Evolutionary conservation across 75 land plant species (phyloP).

Genomic region (Chamaecyparis obtusa): DNA sequence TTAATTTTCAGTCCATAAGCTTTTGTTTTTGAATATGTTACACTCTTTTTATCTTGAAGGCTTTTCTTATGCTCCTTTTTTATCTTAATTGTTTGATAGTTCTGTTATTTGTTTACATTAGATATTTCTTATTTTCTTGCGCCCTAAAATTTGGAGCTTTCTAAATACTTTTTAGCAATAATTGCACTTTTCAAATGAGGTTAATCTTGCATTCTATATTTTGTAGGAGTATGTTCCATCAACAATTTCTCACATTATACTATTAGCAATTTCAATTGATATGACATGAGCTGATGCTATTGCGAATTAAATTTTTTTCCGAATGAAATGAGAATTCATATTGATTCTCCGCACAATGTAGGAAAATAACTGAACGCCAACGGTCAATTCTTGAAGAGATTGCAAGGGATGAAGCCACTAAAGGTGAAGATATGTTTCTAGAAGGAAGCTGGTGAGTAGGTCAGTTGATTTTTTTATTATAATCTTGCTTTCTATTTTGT

Average conservation of each 20-base stretch:
- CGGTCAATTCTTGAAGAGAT: conserved; percentile 64
- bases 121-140: no score
- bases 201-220: background rate
- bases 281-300: background rate
- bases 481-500: background rate
- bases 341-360: background rate
- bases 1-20: no score
- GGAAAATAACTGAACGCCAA: conserved; percentile 52
- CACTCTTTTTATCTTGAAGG: no score
- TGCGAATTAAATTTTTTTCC: background rate
- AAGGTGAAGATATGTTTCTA: conserved; percentile 20
- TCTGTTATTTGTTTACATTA: background rate
- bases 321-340: background rate
- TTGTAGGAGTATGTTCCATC: background rate
- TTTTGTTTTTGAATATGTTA: no score
- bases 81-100: background rate
- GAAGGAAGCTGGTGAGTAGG: conserved; percentile 47
- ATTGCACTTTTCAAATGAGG: background rate
- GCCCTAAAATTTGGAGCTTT: background rate
- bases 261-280: background rate
- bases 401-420: conserved; percentile 45
- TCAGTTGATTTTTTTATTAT: conserved; percentile 8
- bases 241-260: background rate
- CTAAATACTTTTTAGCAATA: background rate
- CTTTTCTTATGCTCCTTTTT: background rate